phyloP scores from a whole-genome alignment of 179 eudicot species.

The Actinidia arguta region DNA sequence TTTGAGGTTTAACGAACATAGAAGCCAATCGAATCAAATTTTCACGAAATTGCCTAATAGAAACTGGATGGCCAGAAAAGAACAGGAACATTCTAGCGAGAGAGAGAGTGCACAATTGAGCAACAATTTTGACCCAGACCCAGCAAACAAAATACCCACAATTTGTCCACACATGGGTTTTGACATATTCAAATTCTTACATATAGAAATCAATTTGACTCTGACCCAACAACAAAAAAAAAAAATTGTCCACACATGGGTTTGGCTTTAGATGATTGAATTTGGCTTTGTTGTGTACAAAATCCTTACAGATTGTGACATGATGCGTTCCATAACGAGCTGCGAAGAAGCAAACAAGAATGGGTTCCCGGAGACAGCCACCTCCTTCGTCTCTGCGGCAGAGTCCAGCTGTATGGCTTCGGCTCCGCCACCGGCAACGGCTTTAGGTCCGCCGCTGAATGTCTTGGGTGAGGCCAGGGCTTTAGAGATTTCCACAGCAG shows the following conservation, averaged over 20 bases:
- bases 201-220: no score
- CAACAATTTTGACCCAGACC: neutral
- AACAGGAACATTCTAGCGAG: neutral
- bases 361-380: conserved; percentile 53
- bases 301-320: conserved; percentile 88
- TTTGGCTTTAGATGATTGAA: no score
- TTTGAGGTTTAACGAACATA: no score
- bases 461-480: no score
- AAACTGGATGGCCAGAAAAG: no score
- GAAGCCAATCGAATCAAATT: no score
- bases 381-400: conserved; percentile 43
- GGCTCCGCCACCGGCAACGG: conserved; percentile 17
- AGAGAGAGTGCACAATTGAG: neutral
- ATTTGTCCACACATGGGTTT: conserved; percentile 17
- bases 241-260: conserved; percentile 13
- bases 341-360: conserved; percentile 89
- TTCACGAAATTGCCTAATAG: no score
- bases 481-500: no score
- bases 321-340: conserved; percentile 90
- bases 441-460: neutral
- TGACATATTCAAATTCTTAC: no score
- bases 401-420: conserved; percentile 55
- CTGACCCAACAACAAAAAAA: neutral
- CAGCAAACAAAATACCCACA: neutral
- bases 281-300: neutral